Evolutionary conservation across 208 protist genomes (phyloP).

Genomic region (Leishmania gerbilli): DNA sequence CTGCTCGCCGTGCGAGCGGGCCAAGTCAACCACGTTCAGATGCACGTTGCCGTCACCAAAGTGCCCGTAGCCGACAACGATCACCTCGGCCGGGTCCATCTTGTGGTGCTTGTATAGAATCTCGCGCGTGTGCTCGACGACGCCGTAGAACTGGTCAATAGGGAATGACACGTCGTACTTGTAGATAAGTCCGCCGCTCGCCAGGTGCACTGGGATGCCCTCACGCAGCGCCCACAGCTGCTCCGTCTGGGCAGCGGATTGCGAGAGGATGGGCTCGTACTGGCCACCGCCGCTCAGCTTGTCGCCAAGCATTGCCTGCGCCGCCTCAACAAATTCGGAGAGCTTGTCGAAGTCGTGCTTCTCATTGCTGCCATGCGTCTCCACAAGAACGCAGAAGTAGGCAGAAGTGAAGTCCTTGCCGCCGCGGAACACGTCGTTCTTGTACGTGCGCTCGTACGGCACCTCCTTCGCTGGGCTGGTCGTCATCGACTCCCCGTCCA

Average conservation of each 20-base stretch:
- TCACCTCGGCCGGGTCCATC: slow-evolving; percentile 61
- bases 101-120: slow-evolving; percentile 50
- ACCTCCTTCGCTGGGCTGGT: slow-evolving; percentile 44
- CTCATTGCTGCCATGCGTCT: slow-evolving; percentile 92
- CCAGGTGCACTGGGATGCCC: slow-evolving; percentile 61
- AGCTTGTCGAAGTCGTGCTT: slow-evolving; percentile 91
- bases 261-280: slow-evolving; percentile 66
- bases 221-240: slow-evolving; percentile 77
- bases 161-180: slow-evolving; percentile 89
- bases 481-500: slow-evolving; percentile 86
- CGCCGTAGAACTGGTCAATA: slow-evolving; percentile 72
- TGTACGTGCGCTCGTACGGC: slow-evolving; percentile 50
- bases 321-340: slow-evolving; percentile 49
- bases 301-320: slow-evolving; percentile 43
- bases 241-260: slow-evolving; percentile 52
- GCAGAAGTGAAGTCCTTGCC: slow-evolving; percentile 49
- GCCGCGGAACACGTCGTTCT: slow-evolving; percentile 44
- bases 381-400: slow-evolving; percentile 92
- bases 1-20: slow-evolving; percentile 44
- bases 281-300: slow-evolving; percentile 34
- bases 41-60: slow-evolving; percentile 98
- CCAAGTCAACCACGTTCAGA: slow-evolving; percentile 91
- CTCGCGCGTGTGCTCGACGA: slow-evolving; percentile 80
- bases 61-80: slow-evolving; percentile 95
- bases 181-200: slow-evolving; percentile 59